These are phyloP conservation scores for Cystobasidiaceae sp. DNA, from an alignment of 1,284 basidiomycete genomes.

Conservation along the genomic window DNA sequence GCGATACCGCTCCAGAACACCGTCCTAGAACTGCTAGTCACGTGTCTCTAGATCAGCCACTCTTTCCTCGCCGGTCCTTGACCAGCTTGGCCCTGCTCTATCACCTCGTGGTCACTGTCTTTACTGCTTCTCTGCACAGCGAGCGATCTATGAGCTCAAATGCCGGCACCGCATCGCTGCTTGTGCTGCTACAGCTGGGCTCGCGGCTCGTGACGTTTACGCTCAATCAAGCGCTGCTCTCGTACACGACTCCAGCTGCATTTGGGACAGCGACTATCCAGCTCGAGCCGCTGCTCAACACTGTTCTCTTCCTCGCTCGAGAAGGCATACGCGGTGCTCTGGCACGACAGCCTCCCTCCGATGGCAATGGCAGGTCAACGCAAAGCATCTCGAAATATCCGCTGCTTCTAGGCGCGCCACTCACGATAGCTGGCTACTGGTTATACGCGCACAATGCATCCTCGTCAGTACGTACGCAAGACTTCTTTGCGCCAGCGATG, in stretches of 20 bases:
- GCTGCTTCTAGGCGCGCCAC: slow-evolving; percentile 56
- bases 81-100: too few relatives aligned
- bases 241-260: slow-evolving; percentile 74
- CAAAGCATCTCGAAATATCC: slow-evolving; percentile 55
- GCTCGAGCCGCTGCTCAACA: slow-evolving; percentile 77
- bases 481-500: slow-evolving; percentile 61
- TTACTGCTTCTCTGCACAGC: not conserved
- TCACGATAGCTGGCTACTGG: slow-evolving; percentile 52
- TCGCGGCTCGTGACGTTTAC: slow-evolving; percentile 78
- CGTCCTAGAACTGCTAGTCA: too few relatives aligned
- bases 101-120: too few relatives aligned
- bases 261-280: slow-evolving; percentile 83
- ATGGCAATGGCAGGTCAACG: not conserved
- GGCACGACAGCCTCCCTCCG: slow-evolving; percentile 45
- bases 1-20: too few relatives aligned
- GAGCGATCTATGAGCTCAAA: slow-evolving; percentile 4
- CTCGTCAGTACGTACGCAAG: slow-evolving; percentile 56
- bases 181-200: slow-evolving; percentile 78
- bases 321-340: slow-evolving; percentile 85
- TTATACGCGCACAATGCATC: slow-evolving; percentile 56
- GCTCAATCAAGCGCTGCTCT: slow-evolving; percentile 80
- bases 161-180: slow-evolving; percentile 37
- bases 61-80: too few relatives aligned
- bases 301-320: slow-evolving; percentile 82
- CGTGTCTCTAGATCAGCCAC: too few relatives aligned